Base-by-base conservation (phyloP, 345 rosid species). In the Boechera divaricarpa region DNA sequence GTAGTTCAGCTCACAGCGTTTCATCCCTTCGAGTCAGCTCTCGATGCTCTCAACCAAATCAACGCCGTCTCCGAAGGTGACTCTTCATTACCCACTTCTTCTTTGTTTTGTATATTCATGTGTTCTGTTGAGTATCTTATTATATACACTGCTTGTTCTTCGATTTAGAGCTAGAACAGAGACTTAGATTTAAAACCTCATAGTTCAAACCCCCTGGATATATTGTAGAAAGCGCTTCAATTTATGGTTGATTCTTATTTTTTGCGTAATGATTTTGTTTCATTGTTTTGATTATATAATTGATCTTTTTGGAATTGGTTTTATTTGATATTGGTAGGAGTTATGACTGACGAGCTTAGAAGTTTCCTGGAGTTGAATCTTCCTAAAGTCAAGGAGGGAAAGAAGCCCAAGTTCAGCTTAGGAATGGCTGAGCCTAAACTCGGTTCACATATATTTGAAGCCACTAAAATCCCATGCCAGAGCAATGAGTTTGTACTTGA, bases 311-410 rank as follows among this genome's bases (percentile, higher is more conserved):
- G 39, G 7, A 24, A 38, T 21, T 36, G 31, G 62, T 3, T 15
- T n/a, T 35, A 5, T 35, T 2, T 35, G 45, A 18, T 61, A 11
- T 24, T 61, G 67, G 67, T 41, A 86, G 87, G 90, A 36, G 75
- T 91, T 18, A 91, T 92, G 99, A 92, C 97, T 4, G 93, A 95
- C 48, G 98, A 95, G 75, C 81, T 95, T 83, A 88, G 97, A 85
- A 91, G 81, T 75, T 92, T 95, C 64, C 84, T 92, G 75, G 98
- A 92, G 85, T 68, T 95, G 67, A 95, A 90, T 85, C 93, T 95
- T 35, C 98, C 97, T 10, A 95, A 91, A 74, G 97, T 92, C 24
- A 90, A 92, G 82, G 95, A 88, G 65, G 90, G 96, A 72, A 92
- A 92, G 94, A 95, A 92, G 76, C 68, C 95, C 2, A 95, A 91